These are phyloP conservation scores for Fusarium bulbicola DNA, from an alignment of 2,329 filamentous ascomycete species.

Conservation along the genomic window DNA sequence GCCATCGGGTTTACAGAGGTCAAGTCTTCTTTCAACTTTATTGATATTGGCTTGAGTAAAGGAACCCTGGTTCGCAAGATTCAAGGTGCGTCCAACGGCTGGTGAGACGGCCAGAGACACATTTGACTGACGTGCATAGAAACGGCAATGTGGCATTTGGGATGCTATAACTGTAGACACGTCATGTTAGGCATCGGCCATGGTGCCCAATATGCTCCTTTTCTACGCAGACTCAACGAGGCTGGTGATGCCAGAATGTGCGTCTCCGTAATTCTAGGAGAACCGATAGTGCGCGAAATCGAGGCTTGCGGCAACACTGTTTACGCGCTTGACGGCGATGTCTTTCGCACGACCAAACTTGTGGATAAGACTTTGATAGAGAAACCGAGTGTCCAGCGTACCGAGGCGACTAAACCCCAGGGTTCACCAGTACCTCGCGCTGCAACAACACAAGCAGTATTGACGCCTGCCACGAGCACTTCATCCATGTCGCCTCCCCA, in stretches of 20 bases:
- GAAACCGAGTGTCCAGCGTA: neutral
- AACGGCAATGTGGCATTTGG: conserved; percentile 64
- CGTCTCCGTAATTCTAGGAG: conserved; percentile 64
- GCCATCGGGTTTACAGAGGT: conserved; percentile 67
- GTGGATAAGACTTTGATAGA: conserved; percentile 44
- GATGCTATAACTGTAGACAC: conserved; percentile 69
- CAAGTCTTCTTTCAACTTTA: conserved; percentile 68
- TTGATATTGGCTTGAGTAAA: conserved; percentile 68
- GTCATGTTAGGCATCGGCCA: conserved; percentile 70
- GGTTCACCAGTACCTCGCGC: conserved; percentile 18
- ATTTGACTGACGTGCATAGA: conserved; percentile 49
- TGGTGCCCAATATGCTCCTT: conserved; percentile 67
- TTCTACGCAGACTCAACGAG: conserved; percentile 63
- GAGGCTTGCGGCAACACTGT: conserved; percentile 56
- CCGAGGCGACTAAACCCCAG: conserved; percentile 1
- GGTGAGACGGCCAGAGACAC: neutral
- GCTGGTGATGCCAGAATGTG: conserved; percentile 53
- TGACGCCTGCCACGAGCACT: conserved; percentile 40
- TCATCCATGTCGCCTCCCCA: conserved; percentile 35
- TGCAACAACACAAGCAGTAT: conserved; percentile 17
- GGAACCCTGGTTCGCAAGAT: conserved; percentile 69
- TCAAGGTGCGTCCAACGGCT: conserved; percentile 55
- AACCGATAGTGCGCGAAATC: conserved; percentile 61
- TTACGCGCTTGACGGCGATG: conserved; percentile 53
- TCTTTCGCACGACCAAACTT: conserved; percentile 66